A percentile compares a stretch with the other conserved stretches of the same genome.
phyloP scores from a whole-genome alignment of 2,329 filamentous ascomycete species.

The Verticillium dahliae region DNA sequence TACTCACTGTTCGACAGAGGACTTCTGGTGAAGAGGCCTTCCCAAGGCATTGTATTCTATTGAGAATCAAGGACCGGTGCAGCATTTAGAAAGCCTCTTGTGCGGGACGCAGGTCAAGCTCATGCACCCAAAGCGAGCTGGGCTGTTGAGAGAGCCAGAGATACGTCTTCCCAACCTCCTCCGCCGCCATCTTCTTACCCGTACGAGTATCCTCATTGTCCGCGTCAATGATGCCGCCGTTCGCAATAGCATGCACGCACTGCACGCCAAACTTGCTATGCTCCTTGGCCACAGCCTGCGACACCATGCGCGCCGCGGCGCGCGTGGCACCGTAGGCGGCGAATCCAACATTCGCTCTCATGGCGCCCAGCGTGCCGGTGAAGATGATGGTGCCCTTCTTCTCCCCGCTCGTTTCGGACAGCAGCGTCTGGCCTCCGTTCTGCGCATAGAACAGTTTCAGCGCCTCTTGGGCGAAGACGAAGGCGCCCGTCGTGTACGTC shows the following conservation, averaged over 20 bases:
- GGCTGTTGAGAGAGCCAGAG: constrained; percentile 27
- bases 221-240: constrained; percentile 46
- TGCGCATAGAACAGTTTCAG: constrained; percentile 44
- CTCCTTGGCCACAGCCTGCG: constrained; percentile 49
- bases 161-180: constrained; percentile 51
- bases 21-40: too few species aligned
- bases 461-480: constrained; percentile 47
- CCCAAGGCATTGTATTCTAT: too few species aligned
- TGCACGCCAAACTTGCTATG: constrained; percentile 50
- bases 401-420: constrained; percentile 33
- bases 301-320: constrained; percentile 45
- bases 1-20: too few species aligned
- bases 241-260: constrained; percentile 53
- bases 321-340: constrained; percentile 48
- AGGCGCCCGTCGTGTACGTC: constrained; percentile 47
- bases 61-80: too few species aligned
- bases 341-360: constrained; percentile 46
- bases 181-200: constrained; percentile 51
- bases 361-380: constrained; percentile 46
- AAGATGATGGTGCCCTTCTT: constrained; percentile 55
- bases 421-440: constrained; percentile 35
- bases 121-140: constrained; percentile 10
- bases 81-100: constrained; percentile 7
- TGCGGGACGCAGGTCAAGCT: constrained; percentile 10
- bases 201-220: constrained; percentile 36